A percentile compares a stretch with the other conserved stretches of the same genome.
Evolutionary conservation across 441 rosid species (phyloP).

Genomic region (Codiaeum variegatum): DNA sequence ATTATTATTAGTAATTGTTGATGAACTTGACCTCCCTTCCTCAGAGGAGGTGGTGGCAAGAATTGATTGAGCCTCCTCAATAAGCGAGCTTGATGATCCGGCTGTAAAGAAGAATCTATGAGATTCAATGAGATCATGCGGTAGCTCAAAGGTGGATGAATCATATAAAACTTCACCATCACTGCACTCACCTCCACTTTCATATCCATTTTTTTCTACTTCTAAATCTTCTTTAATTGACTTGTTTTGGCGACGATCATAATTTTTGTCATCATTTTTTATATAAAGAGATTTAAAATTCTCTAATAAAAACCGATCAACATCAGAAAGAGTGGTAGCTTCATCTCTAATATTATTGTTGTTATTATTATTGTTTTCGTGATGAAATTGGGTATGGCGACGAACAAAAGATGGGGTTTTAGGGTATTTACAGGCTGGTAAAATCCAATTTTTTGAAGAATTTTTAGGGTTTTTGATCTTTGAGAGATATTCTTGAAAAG

Average conservation of each 20-base stretch:
- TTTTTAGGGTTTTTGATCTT: constrained; percentile 54
- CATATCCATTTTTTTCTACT: constrained; percentile 6
- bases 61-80: constrained; percentile 43
- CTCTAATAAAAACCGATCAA: constrained; percentile 74
- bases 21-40: constrained; percentile 26
- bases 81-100: constrained; percentile 39
- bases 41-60: constrained; percentile 23
- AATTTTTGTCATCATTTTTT: constrained; percentile 29
- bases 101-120: constrained; percentile 38
- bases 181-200: no score
- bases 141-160: constrained; percentile 23
- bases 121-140: constrained; percentile 29
- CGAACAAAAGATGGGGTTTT: constrained; percentile 55
- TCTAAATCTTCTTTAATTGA: not conserved
- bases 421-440: constrained; percentile 54
- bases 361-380: not conserved
- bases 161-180: constrained; percentile 29
- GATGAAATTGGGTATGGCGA: constrained; percentile 13
- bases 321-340: constrained; percentile 66
- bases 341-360: constrained; percentile 12
- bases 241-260: not conserved
- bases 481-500: constrained; percentile 50
- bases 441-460: constrained; percentile 44
- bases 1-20: constrained; percentile 18
- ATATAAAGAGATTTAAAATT: constrained; percentile 75